Evolutionary conservation across 2,329 filamentous ascomycete genomes (phyloP).

Genomic region (Pseudogymnoascus sp.): DNA sequence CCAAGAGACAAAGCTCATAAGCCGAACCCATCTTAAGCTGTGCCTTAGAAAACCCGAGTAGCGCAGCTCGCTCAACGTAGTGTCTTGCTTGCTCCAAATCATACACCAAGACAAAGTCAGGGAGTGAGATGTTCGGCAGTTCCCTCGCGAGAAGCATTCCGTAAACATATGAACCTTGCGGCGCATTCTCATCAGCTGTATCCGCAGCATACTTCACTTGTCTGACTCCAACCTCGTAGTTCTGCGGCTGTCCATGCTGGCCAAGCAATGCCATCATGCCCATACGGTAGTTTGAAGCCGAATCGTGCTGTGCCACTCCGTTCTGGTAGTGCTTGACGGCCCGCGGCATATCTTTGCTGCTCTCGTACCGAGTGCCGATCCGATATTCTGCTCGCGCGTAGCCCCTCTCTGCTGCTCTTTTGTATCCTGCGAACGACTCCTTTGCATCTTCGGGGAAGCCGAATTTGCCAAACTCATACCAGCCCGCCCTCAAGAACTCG

Average conservation of each 20-base stretch:
- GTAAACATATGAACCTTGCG: conserved; percentile 90
- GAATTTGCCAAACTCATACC: conserved; percentile 97
- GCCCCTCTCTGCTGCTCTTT: conserved; percentile 73
- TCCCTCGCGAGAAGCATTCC: conserved; percentile 91
- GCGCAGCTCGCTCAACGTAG: conserved; percentile 94
- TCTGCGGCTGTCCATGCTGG: conserved; percentile 82
- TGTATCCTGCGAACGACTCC: conserved; percentile 83
- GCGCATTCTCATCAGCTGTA: conserved; percentile 88
- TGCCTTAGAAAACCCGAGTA: conserved; percentile 89
- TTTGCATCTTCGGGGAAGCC: conserved; percentile 85
- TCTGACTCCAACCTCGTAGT: conserved; percentile 68
- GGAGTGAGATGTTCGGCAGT: conserved; percentile 80
- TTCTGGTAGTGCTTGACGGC: conserved; percentile 84
- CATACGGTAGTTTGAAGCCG: conserved; percentile 75
- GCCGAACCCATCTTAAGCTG: conserved; percentile 96
- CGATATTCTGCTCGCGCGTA: conserved; percentile 88
- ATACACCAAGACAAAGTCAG: conserved; percentile 58
- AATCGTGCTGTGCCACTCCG: conserved; percentile 73
- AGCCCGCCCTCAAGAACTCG: conserved; percentile 89
- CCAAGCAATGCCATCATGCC: conserved; percentile 97
- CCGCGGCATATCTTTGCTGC: conserved; percentile 83
- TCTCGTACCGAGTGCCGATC: conserved; percentile 97
- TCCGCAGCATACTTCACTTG: conserved; percentile 77
- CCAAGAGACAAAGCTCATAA: conserved; percentile 87
- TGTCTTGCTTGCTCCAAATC: conserved; percentile 67